Conservation (phyloP, 768 basidiomycete species). For the Lactifluus echinatus region DNA sequence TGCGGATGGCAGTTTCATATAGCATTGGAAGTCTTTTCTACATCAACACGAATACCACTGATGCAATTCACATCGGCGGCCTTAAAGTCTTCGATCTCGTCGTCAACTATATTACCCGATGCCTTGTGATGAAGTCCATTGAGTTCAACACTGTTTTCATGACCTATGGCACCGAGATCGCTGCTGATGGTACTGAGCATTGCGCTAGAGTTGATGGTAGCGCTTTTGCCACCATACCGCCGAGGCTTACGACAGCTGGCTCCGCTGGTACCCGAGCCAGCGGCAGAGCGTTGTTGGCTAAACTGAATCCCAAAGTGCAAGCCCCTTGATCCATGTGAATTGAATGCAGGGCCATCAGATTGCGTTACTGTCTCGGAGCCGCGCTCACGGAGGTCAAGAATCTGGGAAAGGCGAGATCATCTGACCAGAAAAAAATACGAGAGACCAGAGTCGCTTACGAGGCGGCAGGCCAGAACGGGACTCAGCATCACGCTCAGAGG, state of each 20-base stretch:
- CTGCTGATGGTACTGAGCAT: conserved; percentile 17
- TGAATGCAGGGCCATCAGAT: conserved; percentile 31
- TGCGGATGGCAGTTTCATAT: conserved; percentile 27
- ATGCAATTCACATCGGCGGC: conserved; percentile 20
- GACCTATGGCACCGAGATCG: conserved; percentile 13
- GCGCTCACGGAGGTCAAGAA: conserved; percentile 74
- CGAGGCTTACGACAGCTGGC: conserved; percentile 9
- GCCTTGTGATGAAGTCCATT: conserved; percentile 23
- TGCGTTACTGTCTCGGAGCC: conserved; percentile 72
- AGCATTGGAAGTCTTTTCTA: conserved; percentile 50
- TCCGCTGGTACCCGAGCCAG: conserved; percentile 11
- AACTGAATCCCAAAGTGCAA: conserved; percentile 19
- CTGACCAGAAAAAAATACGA: not conserved
- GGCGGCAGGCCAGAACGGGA: conserved; percentile 69
- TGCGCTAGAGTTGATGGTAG: conserved; percentile 15
- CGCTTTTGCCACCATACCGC: conserved; percentile 1
- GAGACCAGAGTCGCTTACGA: conserved; percentile 37
- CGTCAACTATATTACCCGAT: conserved; percentile 29
- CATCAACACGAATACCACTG: conserved; percentile 48
- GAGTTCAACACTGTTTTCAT: conserved; percentile 17
- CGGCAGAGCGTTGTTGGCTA: conserved; percentile 17
- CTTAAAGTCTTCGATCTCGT: conserved; percentile 21
- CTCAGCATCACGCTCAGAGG: conserved; percentile 80
- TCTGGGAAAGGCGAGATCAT: conserved; percentile 32
- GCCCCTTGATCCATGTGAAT: conserved; percentile 14